Percentiles rank a stretch among this genome's conserved stretches.
Conservation (phyloP, 495 filamentous ascomycete species). For the Bryoglossum gracile region DNA sequence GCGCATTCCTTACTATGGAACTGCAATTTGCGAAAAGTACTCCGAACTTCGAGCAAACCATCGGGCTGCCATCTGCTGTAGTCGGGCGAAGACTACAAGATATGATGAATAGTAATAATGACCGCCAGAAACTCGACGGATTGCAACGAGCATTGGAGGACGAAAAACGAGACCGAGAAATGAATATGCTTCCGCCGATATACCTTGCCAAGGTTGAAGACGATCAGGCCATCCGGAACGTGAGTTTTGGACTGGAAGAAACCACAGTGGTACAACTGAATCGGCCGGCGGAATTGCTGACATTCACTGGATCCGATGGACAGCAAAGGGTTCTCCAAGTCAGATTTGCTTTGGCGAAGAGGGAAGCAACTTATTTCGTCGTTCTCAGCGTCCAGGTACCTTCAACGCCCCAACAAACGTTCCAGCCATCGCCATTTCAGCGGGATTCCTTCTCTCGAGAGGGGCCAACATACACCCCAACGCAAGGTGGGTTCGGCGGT, state of each 20-base stretch:
- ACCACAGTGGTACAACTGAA: conserved; percentile 37
- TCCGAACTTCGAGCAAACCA: conserved; percentile 40
- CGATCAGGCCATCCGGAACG: conserved; percentile 39
- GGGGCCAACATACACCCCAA: conserved; percentile 27
- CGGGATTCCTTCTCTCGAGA: conserved; percentile 31
- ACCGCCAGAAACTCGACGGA: conserved; percentile 42
- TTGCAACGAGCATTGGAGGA: conserved; percentile 40
- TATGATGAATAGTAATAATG: conserved; percentile 37
- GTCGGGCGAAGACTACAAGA: conserved; percentile 40
- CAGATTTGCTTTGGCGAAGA: conserved; percentile 42
- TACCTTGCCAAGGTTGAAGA: conserved; percentile 37
- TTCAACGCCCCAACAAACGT: conserved; percentile 30
- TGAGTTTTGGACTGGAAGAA: conserved; percentile 41
- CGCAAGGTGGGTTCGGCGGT: conserved; percentile 32
- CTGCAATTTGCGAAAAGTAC: conserved; percentile 49
- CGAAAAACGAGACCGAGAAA: conserved; percentile 39
- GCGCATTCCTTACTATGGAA: conserved; percentile 48
- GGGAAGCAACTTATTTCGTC: conserved; percentile 47
- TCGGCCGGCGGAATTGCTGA: conserved; percentile 42
- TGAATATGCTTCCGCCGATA: conserved; percentile 50
- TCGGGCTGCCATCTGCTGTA: conserved; percentile 34
- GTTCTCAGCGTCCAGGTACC: conserved; percentile 34
- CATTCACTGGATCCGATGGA: conserved; percentile 40
- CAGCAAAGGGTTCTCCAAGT: conserved; percentile 34
- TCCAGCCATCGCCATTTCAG: conserved; percentile 32